Percentiles rank a stretch among this genome's conserved stretches.
Evolutionary conservation across 768 basidiomycete genomes (phyloP).

Genomic region (Strobilomyces dryophilus): DNA sequence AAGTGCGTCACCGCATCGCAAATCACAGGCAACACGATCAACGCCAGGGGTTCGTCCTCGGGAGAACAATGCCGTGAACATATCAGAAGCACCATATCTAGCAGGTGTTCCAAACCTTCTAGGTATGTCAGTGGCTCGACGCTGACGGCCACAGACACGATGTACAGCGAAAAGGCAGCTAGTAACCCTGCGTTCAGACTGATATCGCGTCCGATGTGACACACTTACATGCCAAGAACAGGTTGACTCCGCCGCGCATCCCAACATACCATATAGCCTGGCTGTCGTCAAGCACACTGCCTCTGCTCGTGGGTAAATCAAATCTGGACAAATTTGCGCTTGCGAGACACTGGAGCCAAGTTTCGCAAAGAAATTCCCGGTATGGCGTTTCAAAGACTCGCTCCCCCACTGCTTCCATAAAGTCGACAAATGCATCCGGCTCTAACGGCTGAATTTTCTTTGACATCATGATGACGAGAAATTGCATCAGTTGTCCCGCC

Average conservation of each 20-base stretch:
- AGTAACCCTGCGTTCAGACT: background rate
- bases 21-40: conserved; percentile 46
- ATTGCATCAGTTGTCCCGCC: conserved; percentile 24
- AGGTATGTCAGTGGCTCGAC: conserved; percentile 38
- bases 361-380: conserved; percentile 29
- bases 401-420: conserved; percentile 15
- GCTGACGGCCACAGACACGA: conserved; percentile 26
- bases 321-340: conserved; percentile 13
- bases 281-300: conserved; percentile 19
- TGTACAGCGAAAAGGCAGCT: conserved; percentile 48
- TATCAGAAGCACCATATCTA: conserved; percentile 46
- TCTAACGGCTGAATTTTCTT: conserved; percentile 12
- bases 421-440: conserved; percentile 1
- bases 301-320: conserved; percentile 6
- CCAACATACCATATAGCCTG: conserved; percentile 38
- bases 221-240: conserved; percentile 41
- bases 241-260: conserved; percentile 26
- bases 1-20: conserved; percentile 47
- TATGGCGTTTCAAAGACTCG: conserved; percentile 11
- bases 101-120: conserved; percentile 45
- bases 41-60: conserved; percentile 48
- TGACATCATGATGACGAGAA: conserved; percentile 19
- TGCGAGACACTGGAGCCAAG: conserved; percentile 35
- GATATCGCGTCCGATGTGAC: background rate
- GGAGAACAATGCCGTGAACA: conserved; percentile 40